phyloP scores from a whole-genome alignment of 176 grass and related monocot species.

The Pontederia crassipes region DNA sequence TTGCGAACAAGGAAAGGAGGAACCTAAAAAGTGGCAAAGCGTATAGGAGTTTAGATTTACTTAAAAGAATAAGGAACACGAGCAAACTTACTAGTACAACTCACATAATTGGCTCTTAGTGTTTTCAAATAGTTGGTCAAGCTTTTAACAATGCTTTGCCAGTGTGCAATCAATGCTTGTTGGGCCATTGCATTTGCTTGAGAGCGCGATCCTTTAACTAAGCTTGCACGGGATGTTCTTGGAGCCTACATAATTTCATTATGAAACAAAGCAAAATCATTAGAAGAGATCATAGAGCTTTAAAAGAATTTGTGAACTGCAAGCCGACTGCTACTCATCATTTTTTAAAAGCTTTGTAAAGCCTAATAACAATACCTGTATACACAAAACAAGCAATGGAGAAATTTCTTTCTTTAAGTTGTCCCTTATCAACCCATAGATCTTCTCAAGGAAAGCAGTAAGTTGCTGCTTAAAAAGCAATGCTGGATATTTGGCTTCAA shows the following conservation, averaged over 20 bases:
- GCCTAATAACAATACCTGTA: constrained; percentile 48
- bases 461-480: constrained; percentile 88
- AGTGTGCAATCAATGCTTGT: constrained; percentile 12
- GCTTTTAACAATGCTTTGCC: constrained; percentile 19
- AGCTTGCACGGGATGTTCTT: constrained; percentile 21
- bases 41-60: not conserved
- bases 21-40: constrained; percentile 45
- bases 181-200: constrained; percentile 20
- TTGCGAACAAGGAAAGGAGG: constrained; percentile 64
- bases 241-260: constrained; percentile 20
- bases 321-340: too few relatives aligned
- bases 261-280: not conserved
- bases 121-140: constrained; percentile 23
- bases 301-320: not conserved
- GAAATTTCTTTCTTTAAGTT: constrained; percentile 76
- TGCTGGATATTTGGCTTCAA: constrained; percentile 80
- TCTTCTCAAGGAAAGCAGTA: constrained; percentile 78
- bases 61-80: not conserved
- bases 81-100: constrained; percentile 13
- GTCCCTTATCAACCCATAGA: constrained; percentile 71
- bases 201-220: constrained; percentile 29
- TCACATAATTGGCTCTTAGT: constrained; percentile 24
- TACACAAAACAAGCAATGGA: constrained; percentile 64
- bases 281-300: not conserved
- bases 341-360: constrained; percentile 1